phyloP scores from a whole-genome alignment of 371 early-diverging fungal genomes.

The Mortierella sp. region DNA sequence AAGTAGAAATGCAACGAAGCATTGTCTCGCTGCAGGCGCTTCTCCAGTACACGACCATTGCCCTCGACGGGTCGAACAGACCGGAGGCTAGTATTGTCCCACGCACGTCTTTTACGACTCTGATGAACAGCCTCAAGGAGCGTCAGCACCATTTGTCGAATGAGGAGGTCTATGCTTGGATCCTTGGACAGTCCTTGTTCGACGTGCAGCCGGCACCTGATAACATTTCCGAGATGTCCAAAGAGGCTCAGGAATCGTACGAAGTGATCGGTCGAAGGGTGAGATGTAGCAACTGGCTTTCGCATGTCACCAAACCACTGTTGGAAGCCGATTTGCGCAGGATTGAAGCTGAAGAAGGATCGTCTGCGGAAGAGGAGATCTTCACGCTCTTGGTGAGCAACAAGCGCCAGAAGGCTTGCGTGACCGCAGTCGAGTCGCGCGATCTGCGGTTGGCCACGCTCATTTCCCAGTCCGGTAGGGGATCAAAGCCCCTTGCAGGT shows the following conservation, averaged over 20 bases:
- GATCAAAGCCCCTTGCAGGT: constrained; percentile 59
- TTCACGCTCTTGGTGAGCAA: constrained; percentile 61
- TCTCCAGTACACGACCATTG: constrained; percentile 36
- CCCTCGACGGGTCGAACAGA: constrained; percentile 26
- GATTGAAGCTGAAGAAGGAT: constrained; percentile 21
- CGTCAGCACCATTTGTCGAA: constrained; percentile 26
- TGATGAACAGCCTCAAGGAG: constrained; percentile 36
- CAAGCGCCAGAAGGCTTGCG: constrained; percentile 66
- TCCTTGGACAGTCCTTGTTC: constrained; percentile 58
- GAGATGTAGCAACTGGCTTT: constrained; percentile 53
- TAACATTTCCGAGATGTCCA: constrained; percentile 18
- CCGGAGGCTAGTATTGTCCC: constrained; percentile 37
- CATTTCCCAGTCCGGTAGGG: constrained; percentile 70
- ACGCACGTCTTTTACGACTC: constrained; percentile 35
- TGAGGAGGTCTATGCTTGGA: constrained; percentile 62
- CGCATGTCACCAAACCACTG: constrained; percentile 54
- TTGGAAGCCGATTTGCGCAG: constrained; percentile 49
- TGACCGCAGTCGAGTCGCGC: constrained; percentile 60
- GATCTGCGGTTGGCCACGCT: constrained; percentile 78
- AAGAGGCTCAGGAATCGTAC: constrained; percentile 20
- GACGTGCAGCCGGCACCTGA: constrained; percentile 37
- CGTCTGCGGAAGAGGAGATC: constrained; percentile 59
- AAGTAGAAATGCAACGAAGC: constrained; percentile 26
- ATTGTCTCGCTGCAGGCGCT: constrained; percentile 38
- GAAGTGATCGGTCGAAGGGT: constrained; percentile 49